Conservation (phyloP, 2,329 filamentous ascomycete genomes). For the Fonsecaea multimorphosa region DNA sequence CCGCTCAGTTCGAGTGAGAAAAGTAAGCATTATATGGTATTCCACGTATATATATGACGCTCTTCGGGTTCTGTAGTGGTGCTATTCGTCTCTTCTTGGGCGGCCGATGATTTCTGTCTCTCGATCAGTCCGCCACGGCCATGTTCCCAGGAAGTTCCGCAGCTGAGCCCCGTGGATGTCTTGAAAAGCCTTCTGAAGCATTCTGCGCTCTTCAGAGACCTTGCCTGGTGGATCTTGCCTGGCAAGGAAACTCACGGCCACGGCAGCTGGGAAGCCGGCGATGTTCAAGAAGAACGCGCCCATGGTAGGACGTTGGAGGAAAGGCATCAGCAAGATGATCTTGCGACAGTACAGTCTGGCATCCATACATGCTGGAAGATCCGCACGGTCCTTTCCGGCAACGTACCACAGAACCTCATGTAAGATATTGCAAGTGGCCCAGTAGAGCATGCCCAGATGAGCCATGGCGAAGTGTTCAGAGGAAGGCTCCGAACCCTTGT, state of each 20-base stretch:
- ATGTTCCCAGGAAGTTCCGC: slow-evolving; percentile 17
- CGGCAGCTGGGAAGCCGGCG: slow-evolving; percentile 16
- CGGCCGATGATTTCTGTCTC: not conserved
- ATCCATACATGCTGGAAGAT: slow-evolving; percentile 9
- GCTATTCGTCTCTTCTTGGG: too few species aligned
- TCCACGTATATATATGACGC: too few species aligned
- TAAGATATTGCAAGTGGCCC: slow-evolving; percentile 25
- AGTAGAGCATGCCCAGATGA: slow-evolving; percentile 28
- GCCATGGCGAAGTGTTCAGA: slow-evolving; percentile 24
- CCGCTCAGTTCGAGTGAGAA: too few species aligned
- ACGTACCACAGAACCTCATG: slow-evolving; percentile 19
- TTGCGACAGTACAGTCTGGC: slow-evolving; percentile 13
- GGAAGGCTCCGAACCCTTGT: slow-evolving; percentile 2
- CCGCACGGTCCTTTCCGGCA: not conserved
- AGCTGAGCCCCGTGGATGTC: slow-evolving; percentile 11
- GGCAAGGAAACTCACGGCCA: slow-evolving; percentile 19
- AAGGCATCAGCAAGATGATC: slow-evolving; percentile 16
- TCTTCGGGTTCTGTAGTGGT: too few species aligned
- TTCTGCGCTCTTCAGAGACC: slow-evolving; percentile 14
- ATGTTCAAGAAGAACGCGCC: slow-evolving; percentile 18
- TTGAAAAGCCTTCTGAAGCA: slow-evolving; percentile 15
- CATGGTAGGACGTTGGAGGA: slow-evolving; percentile 10
- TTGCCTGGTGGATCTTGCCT: slow-evolving; percentile 11
- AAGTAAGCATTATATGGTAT: too few species aligned
- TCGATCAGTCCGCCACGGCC: slow-evolving; percentile 12